A percentile compares a stretch with the other conserved stretches of the same genome.
phyloP scores from a whole-genome alignment of 129 eudicot genomes.

The Centaurea solstitialis region DNA sequence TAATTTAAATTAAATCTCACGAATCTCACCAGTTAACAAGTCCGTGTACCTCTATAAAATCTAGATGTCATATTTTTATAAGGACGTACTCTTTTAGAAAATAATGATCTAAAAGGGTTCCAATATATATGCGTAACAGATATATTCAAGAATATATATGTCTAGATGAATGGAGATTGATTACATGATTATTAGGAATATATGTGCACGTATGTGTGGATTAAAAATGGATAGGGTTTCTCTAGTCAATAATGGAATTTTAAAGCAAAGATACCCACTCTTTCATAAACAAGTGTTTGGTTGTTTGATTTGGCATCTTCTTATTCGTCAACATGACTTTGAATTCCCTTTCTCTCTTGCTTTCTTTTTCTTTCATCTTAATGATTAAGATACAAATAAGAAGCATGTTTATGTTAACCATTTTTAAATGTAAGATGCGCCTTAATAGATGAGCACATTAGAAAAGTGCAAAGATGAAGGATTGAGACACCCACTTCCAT shows the following conservation, averaged over 20 bases:
- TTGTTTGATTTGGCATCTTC: slow-evolving; percentile 31
- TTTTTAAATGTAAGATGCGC: slow-evolving; percentile 10
- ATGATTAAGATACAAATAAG: background rate
- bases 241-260: slow-evolving; percentile 22
- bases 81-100: too few species aligned
- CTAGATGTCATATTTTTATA: too few species aligned
- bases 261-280: slow-evolving; percentile 42
- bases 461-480: slow-evolving; percentile 17
- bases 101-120: too few species aligned
- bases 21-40: too few species aligned
- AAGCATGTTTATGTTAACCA: background rate
- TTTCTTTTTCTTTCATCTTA: background rate
- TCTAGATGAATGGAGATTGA: background rate
- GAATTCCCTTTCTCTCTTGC: slow-evolving; percentile 13
- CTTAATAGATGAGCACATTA: slow-evolving; percentile 8
- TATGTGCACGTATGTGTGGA: slow-evolving; percentile 5
- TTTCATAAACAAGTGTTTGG: slow-evolving; percentile 19
- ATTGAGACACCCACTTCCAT: slow-evolving; percentile 14
- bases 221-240: slow-evolving; percentile 20
- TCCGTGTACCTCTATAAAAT: too few species aligned
- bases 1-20: too few species aligned
- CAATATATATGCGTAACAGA: too few species aligned
- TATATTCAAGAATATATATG: too few species aligned
- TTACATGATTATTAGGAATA: background rate
- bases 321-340: slow-evolving; percentile 21